Conservation (phyloP, 2,329 filamentous ascomycete genomes). For the Xylariaceae sp. region DNA sequence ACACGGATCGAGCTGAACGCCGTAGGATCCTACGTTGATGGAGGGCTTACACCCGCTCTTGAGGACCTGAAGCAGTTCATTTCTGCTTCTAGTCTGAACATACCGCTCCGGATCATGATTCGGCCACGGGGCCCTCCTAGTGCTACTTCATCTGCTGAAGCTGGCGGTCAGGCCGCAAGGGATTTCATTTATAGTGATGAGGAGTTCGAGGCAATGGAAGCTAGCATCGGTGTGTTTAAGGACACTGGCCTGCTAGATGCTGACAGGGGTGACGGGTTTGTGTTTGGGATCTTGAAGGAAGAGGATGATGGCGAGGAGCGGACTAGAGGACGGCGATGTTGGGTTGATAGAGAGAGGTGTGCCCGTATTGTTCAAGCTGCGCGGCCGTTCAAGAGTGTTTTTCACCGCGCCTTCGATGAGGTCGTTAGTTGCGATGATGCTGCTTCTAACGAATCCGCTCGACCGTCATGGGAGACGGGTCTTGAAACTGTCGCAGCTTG, state of each 20-base stretch:
- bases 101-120: slow-evolving; percentile 62
- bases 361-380: slow-evolving; percentile 50
- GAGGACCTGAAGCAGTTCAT: slow-evolving; percentile 46
- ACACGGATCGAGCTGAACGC: slow-evolving; percentile 62
- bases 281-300: slow-evolving; percentile 57
- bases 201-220: slow-evolving; percentile 54
- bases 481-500: slow-evolving; percentile 48
- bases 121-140: slow-evolving; percentile 53
- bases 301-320: background rate
- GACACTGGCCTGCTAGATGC: slow-evolving; percentile 46
- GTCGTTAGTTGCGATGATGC: slow-evolving; percentile 43
- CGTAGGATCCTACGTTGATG: slow-evolving; percentile 55
- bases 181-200: slow-evolving; percentile 58
- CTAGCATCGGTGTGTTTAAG: slow-evolving; percentile 48
- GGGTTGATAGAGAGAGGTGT: slow-evolving; percentile 52
- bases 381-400: slow-evolving; percentile 53
- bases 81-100: slow-evolving; percentile 17
- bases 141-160: slow-evolving; percentile 16
- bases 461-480: slow-evolving; percentile 32
- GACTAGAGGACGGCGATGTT: slow-evolving; percentile 12
- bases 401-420: slow-evolving; percentile 64
- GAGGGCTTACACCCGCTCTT: slow-evolving; percentile 58
- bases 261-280: slow-evolving; percentile 60
- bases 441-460: slow-evolving; percentile 1
- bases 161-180: slow-evolving; percentile 26